Evolutionary conservation across 805 yeast species (phyloP).

Genomic region (Candida manassasensis): DNA sequence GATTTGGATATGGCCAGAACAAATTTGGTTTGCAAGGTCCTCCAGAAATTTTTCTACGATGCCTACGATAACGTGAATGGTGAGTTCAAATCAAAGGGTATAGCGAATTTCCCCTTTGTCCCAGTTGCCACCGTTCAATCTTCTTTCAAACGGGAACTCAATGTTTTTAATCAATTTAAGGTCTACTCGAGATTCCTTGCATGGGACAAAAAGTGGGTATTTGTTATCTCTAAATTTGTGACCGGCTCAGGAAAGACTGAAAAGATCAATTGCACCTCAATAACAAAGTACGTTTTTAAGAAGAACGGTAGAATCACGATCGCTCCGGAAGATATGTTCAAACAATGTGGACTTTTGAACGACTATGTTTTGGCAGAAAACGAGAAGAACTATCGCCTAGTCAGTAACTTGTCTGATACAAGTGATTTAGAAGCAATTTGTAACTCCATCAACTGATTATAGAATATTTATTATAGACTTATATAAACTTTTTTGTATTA

Average conservation of each 20-base stretch:
- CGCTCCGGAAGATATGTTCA: slow-evolving; percentile 54
- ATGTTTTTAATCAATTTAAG: slow-evolving; percentile 55
- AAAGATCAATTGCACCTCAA: slow-evolving; percentile 48
- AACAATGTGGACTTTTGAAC: slow-evolving; percentile 50
- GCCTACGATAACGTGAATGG: slow-evolving; percentile 36
- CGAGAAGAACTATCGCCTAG: slow-evolving; percentile 33
- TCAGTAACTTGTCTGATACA: slow-evolving; percentile 29
- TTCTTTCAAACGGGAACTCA: slow-evolving; percentile 67
- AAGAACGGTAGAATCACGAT: slow-evolving; percentile 68
- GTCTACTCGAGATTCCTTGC: slow-evolving; percentile 60
- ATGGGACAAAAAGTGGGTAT: slow-evolving; percentile 89
- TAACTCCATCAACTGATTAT: not conserved
- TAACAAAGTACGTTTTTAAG: slow-evolving; percentile 81
- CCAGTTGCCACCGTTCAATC: slow-evolving; percentile 76
- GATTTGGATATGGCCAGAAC: slow-evolving; percentile 81
- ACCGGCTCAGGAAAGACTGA: slow-evolving; percentile 23
- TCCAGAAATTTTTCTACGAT: slow-evolving; percentile 51
- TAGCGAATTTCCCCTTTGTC: slow-evolving; percentile 49
- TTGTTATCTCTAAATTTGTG: slow-evolving; percentile 59
- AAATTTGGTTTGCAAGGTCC: slow-evolving; percentile 49
- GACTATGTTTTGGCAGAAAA: slow-evolving; percentile 45
- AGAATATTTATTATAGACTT: not conserved
- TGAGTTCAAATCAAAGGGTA: slow-evolving; percentile 23
- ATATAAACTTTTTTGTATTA: not conserved
- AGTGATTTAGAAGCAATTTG: slow-evolving; percentile 27